A percentile compares a stretch with the other conserved stretches of the same genome.
These are phyloP conservation scores for Macadamia integrifolia DNA, from an alignment of 164 flowering plant species.

Conservation along the genomic window DNA sequence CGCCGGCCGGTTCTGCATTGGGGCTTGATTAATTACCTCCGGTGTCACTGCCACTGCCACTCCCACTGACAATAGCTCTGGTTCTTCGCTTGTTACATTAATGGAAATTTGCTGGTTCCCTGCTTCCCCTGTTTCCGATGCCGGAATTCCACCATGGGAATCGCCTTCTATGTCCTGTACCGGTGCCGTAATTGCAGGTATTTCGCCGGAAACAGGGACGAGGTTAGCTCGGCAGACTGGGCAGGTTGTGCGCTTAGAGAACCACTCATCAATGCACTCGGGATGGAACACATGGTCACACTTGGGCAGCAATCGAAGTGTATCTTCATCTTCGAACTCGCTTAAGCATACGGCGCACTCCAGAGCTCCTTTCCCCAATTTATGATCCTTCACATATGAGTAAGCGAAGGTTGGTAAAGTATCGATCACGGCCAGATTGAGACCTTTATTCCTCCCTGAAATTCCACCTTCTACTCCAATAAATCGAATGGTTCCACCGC, in stretches of 20 bases:
- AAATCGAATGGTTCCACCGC: no score
- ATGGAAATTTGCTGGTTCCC: neutral
- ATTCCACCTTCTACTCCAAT: neutral
- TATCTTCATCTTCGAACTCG: slow-evolving; percentile 51
- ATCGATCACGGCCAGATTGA: slow-evolving; percentile 29
- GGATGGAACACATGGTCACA: slow-evolving; percentile 57
- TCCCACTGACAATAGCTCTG: neutral
- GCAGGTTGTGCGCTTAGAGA: slow-evolving; percentile 43
- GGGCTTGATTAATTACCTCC: neutral
- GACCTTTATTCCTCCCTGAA: slow-evolving; percentile 28
- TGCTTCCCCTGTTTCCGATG: slow-evolving; percentile 2
- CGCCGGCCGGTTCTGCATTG: slow-evolving; percentile 36
- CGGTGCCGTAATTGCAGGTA: neutral
- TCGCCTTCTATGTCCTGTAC: neutral
- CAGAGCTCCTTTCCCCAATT: slow-evolving; percentile 35
- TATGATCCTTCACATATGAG: slow-evolving; percentile 42
- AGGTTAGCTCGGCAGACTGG: slow-evolving; percentile 57
- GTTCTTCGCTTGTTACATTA: slow-evolving; percentile 3
- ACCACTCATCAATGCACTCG: slow-evolving; percentile 51
- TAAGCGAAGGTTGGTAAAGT: slow-evolving; percentile 47
- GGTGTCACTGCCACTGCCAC: neutral
- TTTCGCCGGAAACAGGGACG: slow-evolving; percentile 8
- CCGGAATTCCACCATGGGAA: slow-evolving; percentile 5
- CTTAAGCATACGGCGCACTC: slow-evolving; percentile 61
- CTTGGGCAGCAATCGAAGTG: slow-evolving; percentile 48